Evolutionary conservation across 1,284 basidiomycete genomes (phyloP), one percentile per base, ranked within the genome.

Genomic region (Malassezia pachydermatis): DNA sequence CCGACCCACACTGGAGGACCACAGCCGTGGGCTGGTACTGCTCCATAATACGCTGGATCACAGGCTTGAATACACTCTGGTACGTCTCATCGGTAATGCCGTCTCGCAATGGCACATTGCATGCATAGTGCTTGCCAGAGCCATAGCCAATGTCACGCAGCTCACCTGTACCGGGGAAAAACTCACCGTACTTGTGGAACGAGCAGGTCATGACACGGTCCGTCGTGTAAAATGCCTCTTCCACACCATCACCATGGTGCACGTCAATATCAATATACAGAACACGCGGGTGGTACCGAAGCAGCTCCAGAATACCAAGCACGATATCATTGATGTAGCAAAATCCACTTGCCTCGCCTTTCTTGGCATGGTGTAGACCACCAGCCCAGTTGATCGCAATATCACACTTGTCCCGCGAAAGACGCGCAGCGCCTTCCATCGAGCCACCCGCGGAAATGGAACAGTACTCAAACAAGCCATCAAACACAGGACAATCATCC

Each of bases 301-400:
- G 76, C 9, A 99, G 78, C 70, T 99, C 94, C 24, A 99, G 78
- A 54, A 98, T 94, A 5, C 92, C 94, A 11, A 99, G 78, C 2
- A 99, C 94, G 58, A 98, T 98, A 72, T 98, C 90, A 68, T 98
- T 98, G 41, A 98, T 88, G 73, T 96, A 98, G 75, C 92, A 98
- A 75, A 98, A 98, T 1, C 92, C 92, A 63, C 86, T 90, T 0
- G 92, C 92, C 75, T 98, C 94, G 36, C 88, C 87, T 76, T 96
- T 98, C 75, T 98, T 98, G 2, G 92, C 89, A 70, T 98, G 92
- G 72, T 98, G 92, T 45, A 98, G 76, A 6, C 92, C 92, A 14
- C 92, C 92, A 2, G 92, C 92, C 92, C 92, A 98, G 70, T 98
- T 98, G 51, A 98, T 82, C 1, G 92, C 92, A 61, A 96, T 96